phyloP scores from a whole-genome alignment of 148 eudicot species.

The Heliamphora exappendiculata region DNA sequence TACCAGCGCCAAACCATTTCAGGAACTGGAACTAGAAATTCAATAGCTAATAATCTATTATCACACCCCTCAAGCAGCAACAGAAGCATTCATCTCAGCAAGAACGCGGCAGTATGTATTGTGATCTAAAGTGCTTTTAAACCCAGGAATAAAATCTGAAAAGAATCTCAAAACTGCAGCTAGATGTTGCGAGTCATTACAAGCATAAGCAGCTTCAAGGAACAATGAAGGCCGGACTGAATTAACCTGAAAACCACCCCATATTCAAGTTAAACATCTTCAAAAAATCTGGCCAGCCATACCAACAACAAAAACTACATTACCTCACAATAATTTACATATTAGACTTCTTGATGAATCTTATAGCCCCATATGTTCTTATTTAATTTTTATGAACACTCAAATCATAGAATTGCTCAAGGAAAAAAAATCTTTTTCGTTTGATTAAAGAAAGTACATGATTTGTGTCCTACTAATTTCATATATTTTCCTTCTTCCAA shows the following conservation, averaged over 20 bases:
- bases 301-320: neutral
- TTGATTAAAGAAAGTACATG: neutral
- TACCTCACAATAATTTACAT: neutral
- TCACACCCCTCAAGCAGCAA: constrained; percentile 25
- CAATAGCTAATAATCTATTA: too few species aligned
- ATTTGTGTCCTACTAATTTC: neutral
- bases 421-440: neutral
- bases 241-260: constrained; percentile 51
- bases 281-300: neutral
- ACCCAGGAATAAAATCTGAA: constrained; percentile 81
- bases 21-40: neutral
- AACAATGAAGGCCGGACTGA: constrained; percentile 71
- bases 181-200: constrained; percentile 70
- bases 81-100: constrained; percentile 48
- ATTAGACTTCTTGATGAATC: neutral
- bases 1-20: neutral
- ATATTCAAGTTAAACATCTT: constrained; percentile 4
- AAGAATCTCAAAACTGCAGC: constrained; percentile 87
- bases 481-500: neutral
- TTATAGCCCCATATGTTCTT: neutral
- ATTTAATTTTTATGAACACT: neutral
- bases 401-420: neutral
- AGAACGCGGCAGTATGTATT: constrained; percentile 49
- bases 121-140: constrained; percentile 72
- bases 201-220: constrained; percentile 83